Base-by-base conservation (phyloP, 2,329 filamentous ascomycete genomes). In the Aspergillus costaricaensis region DNA sequence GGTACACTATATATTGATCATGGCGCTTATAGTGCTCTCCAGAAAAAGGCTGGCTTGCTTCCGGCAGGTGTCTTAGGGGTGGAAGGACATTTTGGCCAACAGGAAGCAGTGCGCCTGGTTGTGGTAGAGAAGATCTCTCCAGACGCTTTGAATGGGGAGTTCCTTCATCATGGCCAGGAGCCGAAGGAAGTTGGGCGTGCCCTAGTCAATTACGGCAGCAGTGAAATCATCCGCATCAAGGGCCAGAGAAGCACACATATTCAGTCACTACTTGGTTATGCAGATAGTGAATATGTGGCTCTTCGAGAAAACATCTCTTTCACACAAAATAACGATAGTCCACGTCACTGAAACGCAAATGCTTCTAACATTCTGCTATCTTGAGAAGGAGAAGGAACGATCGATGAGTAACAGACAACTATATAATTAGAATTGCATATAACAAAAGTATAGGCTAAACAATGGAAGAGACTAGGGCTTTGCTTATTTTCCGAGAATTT, bases 231-330 rank as follows among this genome's bases (percentile, higher is more conserved):
- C 59, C 82, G 90, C 54, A 96, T 99, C 72, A 92, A 90, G 79
- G 95, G 95, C 1, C 82, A 90, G 65, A 87, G 90, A 73, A 96
- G 92, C 72, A 85, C 83, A 5, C 90, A 96, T 73, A 97, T 99
- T 64, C 83, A 88, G 51, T 83, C 84, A 9, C 80, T 95, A 48
- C 79, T 99, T 32, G 95, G 94, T 3, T 99, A 97, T 77, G 91
- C 92, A 19, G 93, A 97, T 74, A 96, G 90, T 71, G 92, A 98
- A 77, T 97, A 98, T 77, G 90, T 98, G 43, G 93, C 92, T 9
- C 82, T 95, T 70, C 83, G 92, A 64, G 92, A 96, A 75, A 94
- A 96, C 68, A 88, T 97, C 63, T 92, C 91, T 48, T 87, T 96
- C 67, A 88, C 90, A 47, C 69, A 68, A 41, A 62, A 63, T 2